Evolutionary conservation across 23 red algal genomes (phyloP), one percentile per base, ranked within the genome.

Genomic region (Gracilariopsis chorda): DNA sequence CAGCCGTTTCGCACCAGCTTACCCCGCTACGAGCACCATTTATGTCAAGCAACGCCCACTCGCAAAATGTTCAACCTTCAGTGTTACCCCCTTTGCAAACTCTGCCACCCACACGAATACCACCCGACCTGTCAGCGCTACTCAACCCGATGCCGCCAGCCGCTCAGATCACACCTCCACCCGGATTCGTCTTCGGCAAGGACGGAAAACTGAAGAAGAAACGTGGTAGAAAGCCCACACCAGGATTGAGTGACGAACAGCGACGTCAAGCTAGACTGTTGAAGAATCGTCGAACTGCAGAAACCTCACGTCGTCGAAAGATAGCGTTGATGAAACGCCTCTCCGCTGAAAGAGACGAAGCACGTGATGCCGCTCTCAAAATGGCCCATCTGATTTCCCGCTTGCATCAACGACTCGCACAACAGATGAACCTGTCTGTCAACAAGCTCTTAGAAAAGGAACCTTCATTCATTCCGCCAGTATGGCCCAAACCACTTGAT

Each of bases 251-350:
- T 14, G 82, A 87, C 6, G 82, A 87, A 63, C 52, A 87, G 35
- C 82, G 82, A 1, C 82, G 82, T 32, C 82, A 87, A 7, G 82
- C 82, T 7, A 28, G 82, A 20, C 48, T 87, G 21, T 51, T 87
- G 25, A 89, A 89, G 72, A 89, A 89, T 53, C 85, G 85, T 13
- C 85, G 85, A 37, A 89, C 85, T 16, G 85, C 85, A 7, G 85
- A 74, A n/a, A 61, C 53, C 13, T 89, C 85, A 36, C 85, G 85
- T 10, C 41, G 68, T 20, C 41, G 85, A 13, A 89, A 89, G 43
- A 43, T 89, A 11, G 85, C 85, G 0, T 27, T 78, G n/a, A 37
- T 89, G 65, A 11, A 62, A 9, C 2, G 11, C 9, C 69, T 89
- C 11, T 29, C 51, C 25, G 28, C 25, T 2, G 36, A 89, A 52